Percentiles rank a stretch among this genome's conserved stretches.
Evolutionary conservation across 208 protist species (phyloP).

Genomic region (Ichthyophonus hoferi): DNA sequence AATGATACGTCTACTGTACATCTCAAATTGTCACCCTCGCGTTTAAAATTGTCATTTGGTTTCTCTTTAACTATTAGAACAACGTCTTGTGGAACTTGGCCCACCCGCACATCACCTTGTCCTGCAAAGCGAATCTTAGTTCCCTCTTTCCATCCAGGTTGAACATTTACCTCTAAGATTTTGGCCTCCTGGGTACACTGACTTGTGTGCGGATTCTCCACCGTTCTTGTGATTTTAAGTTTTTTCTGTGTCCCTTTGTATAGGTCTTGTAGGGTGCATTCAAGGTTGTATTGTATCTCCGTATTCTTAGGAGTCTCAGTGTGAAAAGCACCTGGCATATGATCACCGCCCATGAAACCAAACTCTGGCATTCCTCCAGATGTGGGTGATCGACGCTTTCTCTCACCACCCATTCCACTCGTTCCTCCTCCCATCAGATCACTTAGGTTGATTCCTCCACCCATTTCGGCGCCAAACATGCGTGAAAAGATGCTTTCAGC

Average conservation of each 20-base stretch:
- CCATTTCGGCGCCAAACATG: constrained; percentile 40
- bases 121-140: constrained; percentile 86
- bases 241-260: constrained; percentile 72
- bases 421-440: too few relatives aligned
- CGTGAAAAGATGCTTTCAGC: constrained; percentile 42
- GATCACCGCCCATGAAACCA: too few relatives aligned
- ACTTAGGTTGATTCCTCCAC: too few relatives aligned
- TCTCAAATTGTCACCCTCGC: background rate
- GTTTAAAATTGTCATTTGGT: constrained; percentile 57
- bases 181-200: constrained; percentile 60
- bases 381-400: too few relatives aligned
- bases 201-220: constrained; percentile 40
- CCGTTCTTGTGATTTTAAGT: constrained; percentile 65
- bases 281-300: too few relatives aligned
- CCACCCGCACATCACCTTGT: constrained; percentile 56
- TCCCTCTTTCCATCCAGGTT: constrained; percentile 88
- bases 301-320: too few relatives aligned
- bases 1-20: background rate
- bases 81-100: constrained; percentile 82
- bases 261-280: constrained; percentile 72
- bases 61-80: constrained; percentile 80
- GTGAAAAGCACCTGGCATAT: too few relatives aligned
- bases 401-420: too few relatives aligned
- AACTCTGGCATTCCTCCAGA: too few relatives aligned
- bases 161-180: constrained; percentile 70